Percentiles rank a stretch among this genome's conserved stretches.
phyloP scores from a whole-genome alignment of 495 filamentous ascomycete species.

The Hamigera avellanea region DNA sequence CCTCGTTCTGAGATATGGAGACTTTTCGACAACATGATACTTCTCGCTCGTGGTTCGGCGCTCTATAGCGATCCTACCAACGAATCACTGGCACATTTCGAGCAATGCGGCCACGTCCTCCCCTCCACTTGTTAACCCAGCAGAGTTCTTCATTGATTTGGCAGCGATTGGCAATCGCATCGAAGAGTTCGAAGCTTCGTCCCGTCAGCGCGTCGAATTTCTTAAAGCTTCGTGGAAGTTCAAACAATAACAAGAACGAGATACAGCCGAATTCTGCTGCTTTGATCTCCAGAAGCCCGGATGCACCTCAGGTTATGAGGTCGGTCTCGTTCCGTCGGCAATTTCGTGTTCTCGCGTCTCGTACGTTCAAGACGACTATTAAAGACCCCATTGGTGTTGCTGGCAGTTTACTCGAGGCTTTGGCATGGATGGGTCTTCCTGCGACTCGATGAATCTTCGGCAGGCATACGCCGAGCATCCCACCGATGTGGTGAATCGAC shows the following conservation, averaged over 20 bases:
- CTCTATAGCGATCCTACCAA: slow-evolving; percentile 50
- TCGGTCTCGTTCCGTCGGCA: slow-evolving; percentile 43
- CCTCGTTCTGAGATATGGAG: slow-evolving; percentile 67
- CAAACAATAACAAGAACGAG: slow-evolving; percentile 5
- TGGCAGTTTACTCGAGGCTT: slow-evolving; percentile 52
- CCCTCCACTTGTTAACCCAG: slow-evolving; percentile 62
- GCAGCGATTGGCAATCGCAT: slow-evolving; percentile 59
- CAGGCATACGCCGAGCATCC: slow-evolving; percentile 42
- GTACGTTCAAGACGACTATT: slow-evolving; percentile 54
- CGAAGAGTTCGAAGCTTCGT: slow-evolving; percentile 45
- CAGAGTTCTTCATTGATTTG: slow-evolving; percentile 61
- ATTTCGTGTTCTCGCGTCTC: slow-evolving; percentile 48
- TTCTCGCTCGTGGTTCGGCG: slow-evolving; percentile 49
- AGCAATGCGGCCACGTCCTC: slow-evolving; percentile 38
- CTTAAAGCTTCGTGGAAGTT: slow-evolving; percentile 43
- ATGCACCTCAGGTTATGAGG: too few species aligned
- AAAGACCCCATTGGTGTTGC: slow-evolving; percentile 62
- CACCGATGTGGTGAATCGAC: too few species aligned
- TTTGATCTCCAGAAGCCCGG: background rate
- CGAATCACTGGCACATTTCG: slow-evolving; percentile 47
- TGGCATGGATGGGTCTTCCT: slow-evolving; percentile 61
- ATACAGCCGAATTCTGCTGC: slow-evolving; percentile 1
- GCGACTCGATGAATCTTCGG: slow-evolving; percentile 42
- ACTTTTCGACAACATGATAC: slow-evolving; percentile 55
- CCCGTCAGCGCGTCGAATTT: slow-evolving; percentile 39